Evolutionary conservation across 768 basidiomycete genomes (phyloP), one percentile per base, ranked within the genome.

Genomic region (Pholiota molesta): DNA sequence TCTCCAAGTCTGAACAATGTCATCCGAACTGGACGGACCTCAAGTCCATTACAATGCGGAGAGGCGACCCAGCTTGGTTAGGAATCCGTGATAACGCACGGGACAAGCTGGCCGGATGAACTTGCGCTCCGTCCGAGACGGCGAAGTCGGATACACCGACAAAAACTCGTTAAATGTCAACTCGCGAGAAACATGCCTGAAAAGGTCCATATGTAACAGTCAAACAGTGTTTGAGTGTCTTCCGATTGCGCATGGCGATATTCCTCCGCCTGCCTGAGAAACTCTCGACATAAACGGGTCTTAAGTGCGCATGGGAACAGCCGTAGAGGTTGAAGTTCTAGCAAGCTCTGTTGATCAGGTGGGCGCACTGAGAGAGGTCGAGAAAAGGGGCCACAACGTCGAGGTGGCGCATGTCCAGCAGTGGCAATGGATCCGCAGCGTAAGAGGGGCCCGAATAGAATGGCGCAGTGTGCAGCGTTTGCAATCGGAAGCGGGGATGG

Each of bases 371-470:
- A 11, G 33, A 35, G 40, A 14, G 40, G 40, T 21, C 21, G 9
- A 40, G 21, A n/a, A 19, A 26, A 21, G 26, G 40, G 55, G 14
- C 13, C 21, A 13, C 17, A 51, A 14, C 33, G 45, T 45, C 40
- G 47, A 19, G 11, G 57, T 49, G 45, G 47, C 57, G 47, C 57
- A 6, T 58, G 16, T 58, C 33, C 28, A 51, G 57, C 47, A 35
- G 47, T 35, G 45, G 57, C 45, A 21, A 35, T 58, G 57, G 57
- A 58, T 58, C 47, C 57, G 57, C 57, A 58, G 45, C 21, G 33
- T 37, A 49, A 14, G 47, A 49, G 56, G 57, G 31, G 17, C 29
- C 57, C 47, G 57, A 58, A 58, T 58, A 35, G 35, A 55, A 40
- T 33, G 19, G 31, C 33, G 23, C 52, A 28, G 2, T 21, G 39